These are phyloP conservation scores for Chaetomiaceae sp. DNA, from an alignment of 2,329 filamentous ascomycete genomes.

Conservation along the genomic window DNA sequence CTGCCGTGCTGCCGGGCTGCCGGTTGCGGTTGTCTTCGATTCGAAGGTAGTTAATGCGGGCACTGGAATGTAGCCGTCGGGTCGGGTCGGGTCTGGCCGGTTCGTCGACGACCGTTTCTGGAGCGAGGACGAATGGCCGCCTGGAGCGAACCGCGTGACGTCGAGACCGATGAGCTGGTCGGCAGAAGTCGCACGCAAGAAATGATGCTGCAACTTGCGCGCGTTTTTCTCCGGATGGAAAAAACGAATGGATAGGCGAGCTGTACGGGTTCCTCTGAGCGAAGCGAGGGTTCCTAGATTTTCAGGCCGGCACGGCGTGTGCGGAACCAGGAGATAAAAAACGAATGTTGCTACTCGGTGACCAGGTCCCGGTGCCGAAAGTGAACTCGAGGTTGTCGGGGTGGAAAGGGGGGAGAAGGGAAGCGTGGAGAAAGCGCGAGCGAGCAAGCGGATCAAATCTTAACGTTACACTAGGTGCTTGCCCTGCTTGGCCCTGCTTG, in stretches of 20 bases:
- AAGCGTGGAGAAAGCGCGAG: slow-evolving; percentile 3
- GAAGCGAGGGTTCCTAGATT: slow-evolving; percentile 7
- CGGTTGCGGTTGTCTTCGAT: slow-evolving; percentile 11
- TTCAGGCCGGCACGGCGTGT: not conserved
- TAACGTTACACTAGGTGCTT: slow-evolving; percentile 7
- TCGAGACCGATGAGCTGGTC: not conserved
- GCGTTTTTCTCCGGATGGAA: not conserved
- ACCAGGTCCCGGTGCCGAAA: slow-evolving; percentile 4
- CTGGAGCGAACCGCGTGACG: not conserved
- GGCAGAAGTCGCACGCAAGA: not conserved
- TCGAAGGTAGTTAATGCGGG: slow-evolving; percentile 13
- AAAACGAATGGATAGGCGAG: slow-evolving; percentile 13
- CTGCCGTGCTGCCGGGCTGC: too few relatives aligned
- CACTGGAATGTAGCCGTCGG: slow-evolving; percentile 12
- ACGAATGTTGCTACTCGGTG: too few relatives aligned
- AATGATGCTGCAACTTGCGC: not conserved
- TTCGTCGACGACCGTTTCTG: not conserved
- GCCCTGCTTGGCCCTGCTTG: too few relatives aligned
- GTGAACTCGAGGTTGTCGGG: not conserved
- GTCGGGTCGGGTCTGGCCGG: not conserved
- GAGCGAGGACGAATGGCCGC: too few relatives aligned
- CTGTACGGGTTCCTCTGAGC: not conserved
- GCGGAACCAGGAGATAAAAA: slow-evolving; percentile 1
- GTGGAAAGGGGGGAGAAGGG: slow-evolving; percentile 1
- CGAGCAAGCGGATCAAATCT: slow-evolving; percentile 6